Base-by-base conservation (phyloP, 805 yeast species). In the Lachancea nothofagi region DNA sequence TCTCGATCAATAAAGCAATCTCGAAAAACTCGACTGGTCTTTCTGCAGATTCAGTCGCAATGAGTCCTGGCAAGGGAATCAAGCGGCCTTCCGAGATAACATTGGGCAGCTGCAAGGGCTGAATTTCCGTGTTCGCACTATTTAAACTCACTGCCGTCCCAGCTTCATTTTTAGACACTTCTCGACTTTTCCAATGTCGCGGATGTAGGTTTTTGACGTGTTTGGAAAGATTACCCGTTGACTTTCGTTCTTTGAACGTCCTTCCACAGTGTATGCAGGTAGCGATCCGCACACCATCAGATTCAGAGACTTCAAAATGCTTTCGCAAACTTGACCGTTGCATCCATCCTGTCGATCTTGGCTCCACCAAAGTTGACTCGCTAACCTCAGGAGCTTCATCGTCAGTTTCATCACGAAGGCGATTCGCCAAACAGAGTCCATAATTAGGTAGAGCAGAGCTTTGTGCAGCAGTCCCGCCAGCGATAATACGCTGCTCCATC, bases 141-240 rank as follows among this genome's bases (percentile, higher is more conserved):
- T n/a, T n/a, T n/a, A n/a, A n/a, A n/a, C n/a, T n/a, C n/a, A n/a
- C 14, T 9, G 8, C 13, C 13, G 14, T 9, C 30, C 7, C n/a
- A n/a, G n/a, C 12, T 14, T 13, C 8, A 13, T 23, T 23, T 8
- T 8, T 12, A 7, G 15, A 12, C 8, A 12, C 30, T 13, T 7
- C 14, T 28, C 8, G 12, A 12, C 8, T 12, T 13, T 28, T 28
- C 30, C 13, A 9, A 7, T 9, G 19, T n/a, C 12, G 19, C 6
- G 36, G 28, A 14, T 33, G 36, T 3, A 33, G 4, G 28, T 33
- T 33, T 15, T 33, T 38, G 22, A 38, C 13, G 17, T 38, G 37
- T 23, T 31, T 31, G 4, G 41, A 31, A n/a, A 38, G 29, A 23
- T 38, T 38, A 10, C 41, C 41, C 2, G 41, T 38, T 2, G 41